Evolutionary conservation across 2,329 filamentous ascomycete species (phyloP).

Genomic region (Hymenoscyphus scutula): DNA sequence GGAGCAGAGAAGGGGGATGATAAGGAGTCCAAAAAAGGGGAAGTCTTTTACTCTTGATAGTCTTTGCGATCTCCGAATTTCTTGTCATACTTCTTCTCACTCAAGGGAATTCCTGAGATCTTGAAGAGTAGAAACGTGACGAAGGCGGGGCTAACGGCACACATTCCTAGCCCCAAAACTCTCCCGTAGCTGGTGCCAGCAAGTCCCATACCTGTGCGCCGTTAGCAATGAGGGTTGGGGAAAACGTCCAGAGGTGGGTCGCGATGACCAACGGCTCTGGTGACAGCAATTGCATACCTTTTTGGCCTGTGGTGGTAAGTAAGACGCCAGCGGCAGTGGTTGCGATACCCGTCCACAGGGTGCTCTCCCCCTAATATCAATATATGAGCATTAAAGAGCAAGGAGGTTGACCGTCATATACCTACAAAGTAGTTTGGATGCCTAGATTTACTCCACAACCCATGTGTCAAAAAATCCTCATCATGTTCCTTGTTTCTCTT

Average conservation of each 20-base stretch:
- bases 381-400: background rate
- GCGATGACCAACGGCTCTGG: background rate
- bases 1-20: too few relatives aligned
- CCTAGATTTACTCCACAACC: slow-evolving; percentile 58
- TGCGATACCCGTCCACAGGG: slow-evolving; percentile 67
- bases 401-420: too few relatives aligned
- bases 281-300: slow-evolving; percentile 30
- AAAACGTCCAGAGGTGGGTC: background rate
- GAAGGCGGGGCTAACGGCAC: slow-evolving; percentile 59
- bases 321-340: slow-evolving; percentile 57
- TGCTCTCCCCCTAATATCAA: slow-evolving; percentile 54
- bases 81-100: slow-evolving; percentile 65
- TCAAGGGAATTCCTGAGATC: slow-evolving; percentile 63
- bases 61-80: slow-evolving; percentile 34
- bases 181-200: slow-evolving; percentile 44
- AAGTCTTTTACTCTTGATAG: slow-evolving; percentile 44
- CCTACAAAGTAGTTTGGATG: slow-evolving; percentile 65
- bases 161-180: slow-evolving; percentile 42
- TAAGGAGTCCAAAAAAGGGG: too few relatives aligned
- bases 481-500: slow-evolving; percentile 64
- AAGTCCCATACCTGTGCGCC: slow-evolving; percentile 47
- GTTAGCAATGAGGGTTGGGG: background rate
- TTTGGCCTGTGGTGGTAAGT: slow-evolving; percentile 50
- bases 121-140: slow-evolving; percentile 61
- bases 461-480: slow-evolving; percentile 63